These are phyloP conservation scores for Laetiporus sulphureus DNA, from an alignment of 1,284 basidiomycete genomes.

Conservation along the genomic window DNA sequence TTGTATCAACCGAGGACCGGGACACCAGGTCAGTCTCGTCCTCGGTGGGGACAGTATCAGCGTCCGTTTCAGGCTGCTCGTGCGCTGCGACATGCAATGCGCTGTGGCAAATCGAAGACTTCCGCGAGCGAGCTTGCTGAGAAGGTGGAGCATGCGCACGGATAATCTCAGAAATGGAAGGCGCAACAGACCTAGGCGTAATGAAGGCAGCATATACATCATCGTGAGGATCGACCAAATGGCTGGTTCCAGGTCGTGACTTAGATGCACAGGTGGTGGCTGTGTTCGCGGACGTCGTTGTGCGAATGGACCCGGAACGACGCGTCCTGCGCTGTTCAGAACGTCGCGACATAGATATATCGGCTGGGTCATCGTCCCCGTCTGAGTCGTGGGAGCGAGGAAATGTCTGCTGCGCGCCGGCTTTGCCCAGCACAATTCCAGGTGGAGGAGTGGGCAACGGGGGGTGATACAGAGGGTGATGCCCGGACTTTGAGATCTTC, in stretches of 20 bases:
- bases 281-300: slow-evolving; percentile 9
- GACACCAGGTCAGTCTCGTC: slow-evolving; percentile 60
- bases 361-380: slow-evolving; percentile 37
- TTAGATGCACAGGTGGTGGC: slow-evolving; percentile 3
- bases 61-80: slow-evolving; percentile 16
- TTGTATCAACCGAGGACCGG: slow-evolving; percentile 77
- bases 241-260: slow-evolving; percentile 6
- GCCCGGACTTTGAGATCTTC: slow-evolving; percentile 36
- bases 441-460: slow-evolving; percentile 76
- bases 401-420: slow-evolving; percentile 35
- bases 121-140: slow-evolving; percentile 37
- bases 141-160: slow-evolving; percentile 60
- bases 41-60: slow-evolving; percentile 41
- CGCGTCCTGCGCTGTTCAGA: slow-evolving; percentile 12
- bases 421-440: slow-evolving; percentile 65
- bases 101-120: slow-evolving; percentile 42
- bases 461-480: slow-evolving; percentile 69
- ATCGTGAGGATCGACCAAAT: slow-evolving; percentile 1
- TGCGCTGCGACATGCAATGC: slow-evolving; percentile 36
- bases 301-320: slow-evolving; percentile 12
- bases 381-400: slow-evolving; percentile 36
- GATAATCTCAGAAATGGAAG: slow-evolving; percentile 81
- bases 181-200: slow-evolving; percentile 37
- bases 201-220: background rate
- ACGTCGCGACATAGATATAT: slow-evolving; percentile 6